Base-by-base conservation (phyloP, 768 basidiomycete genomes). In the Boletellus emodensis region DNA sequence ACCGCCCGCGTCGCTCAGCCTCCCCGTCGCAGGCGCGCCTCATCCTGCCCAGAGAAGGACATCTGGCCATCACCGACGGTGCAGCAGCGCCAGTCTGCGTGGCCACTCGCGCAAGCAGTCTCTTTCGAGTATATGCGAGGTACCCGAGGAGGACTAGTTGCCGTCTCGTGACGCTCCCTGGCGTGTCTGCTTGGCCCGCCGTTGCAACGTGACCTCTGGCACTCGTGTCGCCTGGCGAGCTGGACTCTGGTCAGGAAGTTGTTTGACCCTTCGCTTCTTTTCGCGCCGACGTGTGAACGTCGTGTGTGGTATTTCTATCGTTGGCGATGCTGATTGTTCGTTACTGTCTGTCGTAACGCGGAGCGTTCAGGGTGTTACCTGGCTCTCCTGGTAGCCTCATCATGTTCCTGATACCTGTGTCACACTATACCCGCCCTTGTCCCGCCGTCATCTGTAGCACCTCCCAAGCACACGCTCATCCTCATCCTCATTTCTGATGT, bases 61-160 rank as follows among this genome's bases (percentile, higher is more conserved):
- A 0, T 55, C 63, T 30, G 52, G 55, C 1, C 68, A 66, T 52
- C 66, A 64, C 43, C 58, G 66, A 40, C 59, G 66, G 53, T 44
- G 54, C 47, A 68, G 66, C 46, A 68, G 66, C 13, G 60, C 66
- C 24, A 67, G 68, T 47, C 60, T 64, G 7, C 54, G 62, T n/a
- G 56, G 60, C n/a, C 68, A 68, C 40, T 28, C 58, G 20, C 66
- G 68, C 55, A 60, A 58, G 45, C 66, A 58, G 14, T 68, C 66
- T 4, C 56, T 68, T 9, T 68, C 66, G 1, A 68, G 66, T 7
- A 68, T 68, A 44, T 62, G 36, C 40, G 66, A 68, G 26, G 66
- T 70, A 5, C 68, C 66, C 5, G 66, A 68, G 46, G 66, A 68
- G 32, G 66, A 68, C 38, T 70, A 45, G 40, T 9, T 1, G 30